Percentiles rank a stretch among this genome's conserved stretches.
Conservation (phyloP, 2,329 filamentous ascomycete species). For the Ophiostoma tasmaniense region DNA sequence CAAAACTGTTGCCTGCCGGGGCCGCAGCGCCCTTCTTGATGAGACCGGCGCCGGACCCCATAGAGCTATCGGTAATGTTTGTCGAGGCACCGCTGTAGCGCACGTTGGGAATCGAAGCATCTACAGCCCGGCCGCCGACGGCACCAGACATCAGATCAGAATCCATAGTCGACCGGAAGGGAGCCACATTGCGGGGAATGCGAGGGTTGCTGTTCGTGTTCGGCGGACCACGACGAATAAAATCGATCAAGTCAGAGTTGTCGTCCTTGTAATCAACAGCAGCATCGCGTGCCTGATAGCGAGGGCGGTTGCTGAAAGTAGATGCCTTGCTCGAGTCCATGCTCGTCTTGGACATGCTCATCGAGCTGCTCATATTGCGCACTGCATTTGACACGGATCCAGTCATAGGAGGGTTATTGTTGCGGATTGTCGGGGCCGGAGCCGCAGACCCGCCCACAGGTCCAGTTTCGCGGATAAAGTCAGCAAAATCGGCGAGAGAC, state of each 20-base stretch:
- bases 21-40: constrained; percentile 29
- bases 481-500: constrained; percentile 72
- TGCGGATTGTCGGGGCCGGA: not conserved
- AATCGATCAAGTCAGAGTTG: constrained; percentile 86
- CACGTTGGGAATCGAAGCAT: constrained; percentile 48
- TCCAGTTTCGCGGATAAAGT: constrained; percentile 82
- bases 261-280: constrained; percentile 53
- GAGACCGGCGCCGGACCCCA: constrained; percentile 68
- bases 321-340: constrained; percentile 33
- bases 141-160: constrained; percentile 62
- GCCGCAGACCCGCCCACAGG: constrained; percentile 38
- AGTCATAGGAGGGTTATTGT: constrained; percentile 8
- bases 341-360: constrained; percentile 28
- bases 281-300: constrained; percentile 64
- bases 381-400: constrained; percentile 21
- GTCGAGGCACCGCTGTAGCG: constrained; percentile 50
- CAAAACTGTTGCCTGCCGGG: not conserved
- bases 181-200: constrained; percentile 74
- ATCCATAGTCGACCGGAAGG: constrained; percentile 78
- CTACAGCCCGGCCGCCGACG: constrained; percentile 47
- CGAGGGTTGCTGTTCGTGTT: constrained; percentile 48
- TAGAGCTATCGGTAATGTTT: constrained; percentile 54
- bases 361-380: constrained; percentile 27
- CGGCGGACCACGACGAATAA: constrained; percentile 81
- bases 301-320: constrained; percentile 34